Conservation (phyloP, 2,329 filamentous ascomycete species). For the Beauveria pseudobassiana region DNA sequence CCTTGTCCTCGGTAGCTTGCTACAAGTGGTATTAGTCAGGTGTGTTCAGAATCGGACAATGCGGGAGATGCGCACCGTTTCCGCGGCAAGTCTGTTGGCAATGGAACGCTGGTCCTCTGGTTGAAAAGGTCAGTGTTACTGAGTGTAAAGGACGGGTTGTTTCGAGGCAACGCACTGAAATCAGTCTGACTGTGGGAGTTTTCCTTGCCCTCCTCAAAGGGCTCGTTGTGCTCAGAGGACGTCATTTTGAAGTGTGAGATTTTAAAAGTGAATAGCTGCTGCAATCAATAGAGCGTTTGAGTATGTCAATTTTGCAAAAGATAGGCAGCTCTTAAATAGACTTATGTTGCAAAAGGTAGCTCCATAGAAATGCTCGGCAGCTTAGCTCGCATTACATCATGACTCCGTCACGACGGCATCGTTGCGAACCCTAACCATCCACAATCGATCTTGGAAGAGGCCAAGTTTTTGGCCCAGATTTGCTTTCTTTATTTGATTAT, state of each 20-base stretch:
- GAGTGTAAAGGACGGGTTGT: not conserved
- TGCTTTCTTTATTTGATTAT: not conserved
- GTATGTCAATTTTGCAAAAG: not conserved
- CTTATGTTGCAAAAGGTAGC: not conserved
- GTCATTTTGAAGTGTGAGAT: not conserved
- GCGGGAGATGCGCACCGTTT: constrained; percentile 33
- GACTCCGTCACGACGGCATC: constrained; percentile 1
- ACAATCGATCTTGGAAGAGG: not conserved
- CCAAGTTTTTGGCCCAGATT: not conserved
- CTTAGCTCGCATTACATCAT: constrained; percentile 11
- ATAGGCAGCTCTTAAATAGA: not conserved
- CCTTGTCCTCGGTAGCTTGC: constrained; percentile 12
- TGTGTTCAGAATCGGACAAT: not conserved
- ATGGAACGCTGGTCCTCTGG: constrained; percentile 59
- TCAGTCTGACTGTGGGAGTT: constrained; percentile 60
- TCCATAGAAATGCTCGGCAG: constrained; percentile 1
- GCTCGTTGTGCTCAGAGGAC: not conserved
- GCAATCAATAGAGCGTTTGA: not conserved
- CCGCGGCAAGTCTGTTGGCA: constrained; percentile 58
- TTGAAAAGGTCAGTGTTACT: constrained; percentile 11
- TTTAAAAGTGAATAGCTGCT: too few relatives aligned
- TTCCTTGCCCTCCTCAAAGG: constrained; percentile 59
- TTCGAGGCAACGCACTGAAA: constrained; percentile 47
- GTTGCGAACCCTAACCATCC: not conserved
- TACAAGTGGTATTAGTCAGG: not conserved